These are phyloP conservation scores for Vigna hirtella DNA, from an alignment of 306 rosid genomes.

Conservation along the genomic window DNA sequence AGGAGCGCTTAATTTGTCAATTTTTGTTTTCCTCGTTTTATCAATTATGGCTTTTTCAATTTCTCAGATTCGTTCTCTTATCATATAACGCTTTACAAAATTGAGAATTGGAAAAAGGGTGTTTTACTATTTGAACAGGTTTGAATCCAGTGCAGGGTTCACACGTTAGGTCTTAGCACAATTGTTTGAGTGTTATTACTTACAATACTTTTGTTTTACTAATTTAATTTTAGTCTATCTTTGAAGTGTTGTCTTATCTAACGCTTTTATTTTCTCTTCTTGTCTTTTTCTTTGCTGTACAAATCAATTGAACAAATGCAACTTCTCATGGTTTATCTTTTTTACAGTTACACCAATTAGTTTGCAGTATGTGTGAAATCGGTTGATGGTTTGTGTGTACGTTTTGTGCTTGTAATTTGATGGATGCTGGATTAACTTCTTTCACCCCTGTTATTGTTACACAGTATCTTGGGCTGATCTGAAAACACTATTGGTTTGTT, in stretches of 20 bases:
- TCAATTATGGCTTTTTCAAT: slow-evolving; percentile 4
- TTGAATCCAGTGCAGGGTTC: slow-evolving; percentile 1
- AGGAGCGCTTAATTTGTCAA: not conserved
- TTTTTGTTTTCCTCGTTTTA: slow-evolving; percentile 9
- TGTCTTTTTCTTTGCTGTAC: not conserved
- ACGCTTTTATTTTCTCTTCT: not conserved
- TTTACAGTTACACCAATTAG: not conserved
- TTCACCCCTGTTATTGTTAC: not conserved
- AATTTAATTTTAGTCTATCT: not conserved
- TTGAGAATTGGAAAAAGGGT: not conserved
- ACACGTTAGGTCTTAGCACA: not conserved
- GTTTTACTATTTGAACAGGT: not conserved
- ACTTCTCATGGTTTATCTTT: not conserved
- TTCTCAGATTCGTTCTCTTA: slow-evolving; percentile 5
- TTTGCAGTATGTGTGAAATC: not conserved
- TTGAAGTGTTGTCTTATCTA: not conserved
- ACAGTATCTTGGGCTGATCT: not conserved
- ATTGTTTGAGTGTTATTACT: not conserved
- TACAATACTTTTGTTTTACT: not conserved
- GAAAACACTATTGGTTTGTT: slow-evolving; percentile 5
- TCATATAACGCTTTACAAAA: not conserved
- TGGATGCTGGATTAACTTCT: not conserved
- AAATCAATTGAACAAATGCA: not conserved
- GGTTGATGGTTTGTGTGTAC: not conserved
- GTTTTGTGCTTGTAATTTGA: slow-evolving; percentile 10